Base-by-base conservation (phyloP, 805 yeast genomes). In the Blastobotrys chiropterorum region DNA sequence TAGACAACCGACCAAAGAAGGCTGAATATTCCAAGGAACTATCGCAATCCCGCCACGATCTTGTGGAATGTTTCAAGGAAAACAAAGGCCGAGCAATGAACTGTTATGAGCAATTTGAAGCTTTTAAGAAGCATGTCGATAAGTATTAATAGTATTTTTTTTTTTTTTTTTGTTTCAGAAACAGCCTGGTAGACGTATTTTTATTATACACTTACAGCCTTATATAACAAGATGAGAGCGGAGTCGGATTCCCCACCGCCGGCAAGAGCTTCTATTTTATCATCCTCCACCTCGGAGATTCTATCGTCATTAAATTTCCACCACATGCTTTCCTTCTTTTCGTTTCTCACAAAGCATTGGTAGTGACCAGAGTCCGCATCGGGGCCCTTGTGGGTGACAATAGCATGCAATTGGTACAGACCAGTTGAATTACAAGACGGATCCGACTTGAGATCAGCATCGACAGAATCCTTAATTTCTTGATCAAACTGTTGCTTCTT, bases 221-320 rank as follows among this genome's bases (percentile, higher is more conserved):
- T 85, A 73, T 94, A 94, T 51, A 94, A 71, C 59, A 92, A 76
- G 51, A 94, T 83, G 67, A 94, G 78, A 1, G 99, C 99, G 62
- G 94, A 83, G 69, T 94, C 99, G 60, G 96, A 53, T 72, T 95
- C 99, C 53, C 98, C 97, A 52, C 99, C 99, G 44, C 99, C 99
- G 3, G 97, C 86, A 59, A 94, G 76, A 52, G 78, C 69, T 67
- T 90, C 96, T 55, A 94, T 82, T 64, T 81, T 88, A 48, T 90
- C 94, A 63, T 81, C 85, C 56, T 77, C 81, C n/a, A 90, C 90
- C 42, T 76, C 72, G 5, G 80, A 73, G 15, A 94, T 96, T 65
- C 85, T 85, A 70, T 90, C 96, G 68, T 94, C 99, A 67, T 94
- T 90, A 71, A 88, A 94, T 68, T 83, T 84, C 85, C 87, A 92